Evolutionary conservation across 495 filamentous ascomycete genomes (phyloP), one percentile per base, ranked within the genome.

Genomic region (Choiromyces venosus): DNA sequence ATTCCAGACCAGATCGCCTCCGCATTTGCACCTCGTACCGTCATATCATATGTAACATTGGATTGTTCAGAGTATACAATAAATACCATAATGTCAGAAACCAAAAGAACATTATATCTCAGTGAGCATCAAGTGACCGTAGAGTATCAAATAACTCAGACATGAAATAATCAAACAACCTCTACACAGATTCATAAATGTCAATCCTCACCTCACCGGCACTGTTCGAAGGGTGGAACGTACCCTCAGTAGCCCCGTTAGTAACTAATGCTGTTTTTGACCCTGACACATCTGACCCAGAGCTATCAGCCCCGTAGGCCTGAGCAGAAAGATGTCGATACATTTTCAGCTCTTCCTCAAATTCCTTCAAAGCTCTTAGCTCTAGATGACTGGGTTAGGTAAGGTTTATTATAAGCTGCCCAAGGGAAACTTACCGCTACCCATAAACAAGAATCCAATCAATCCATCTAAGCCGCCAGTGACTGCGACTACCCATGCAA

Each of bases 341-440:
- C 76, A 81, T 95, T 68, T 83, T 83, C 19, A 99, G 89, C 84
- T 99, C 96, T 91, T 93, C 97, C 79, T 95, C 89, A 83, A 97
- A 98, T 84, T 98, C 95, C 77, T 89, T 91, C n/a, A 99, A 83
- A 19, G 92, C 89, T 73, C 92, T 85, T 73, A 97, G 74, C 83
- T 99, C 80, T 81, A 37, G 2, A 21, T 18, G 52, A 73, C 19
- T 66, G 1, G 25, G 69, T 77, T 38, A 78, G 78, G 36, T 56
- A 46, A 12, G 12, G 36, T n/a, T 42, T 6, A 25, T 71, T n/a
- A 65, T 46, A 16, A 64, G 19, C 10, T 4, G 21, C 16, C 33
- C 4, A 29, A n/a, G 33, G n/a, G 2, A 56, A 71, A 81, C 79
- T 46, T 56, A 79, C 79, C 95, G 76, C 87, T 88, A 18, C 89